Base-by-base conservation (phyloP, 2,329 filamentous ascomycete species). In the Coleophoma crateriformis region DNA sequence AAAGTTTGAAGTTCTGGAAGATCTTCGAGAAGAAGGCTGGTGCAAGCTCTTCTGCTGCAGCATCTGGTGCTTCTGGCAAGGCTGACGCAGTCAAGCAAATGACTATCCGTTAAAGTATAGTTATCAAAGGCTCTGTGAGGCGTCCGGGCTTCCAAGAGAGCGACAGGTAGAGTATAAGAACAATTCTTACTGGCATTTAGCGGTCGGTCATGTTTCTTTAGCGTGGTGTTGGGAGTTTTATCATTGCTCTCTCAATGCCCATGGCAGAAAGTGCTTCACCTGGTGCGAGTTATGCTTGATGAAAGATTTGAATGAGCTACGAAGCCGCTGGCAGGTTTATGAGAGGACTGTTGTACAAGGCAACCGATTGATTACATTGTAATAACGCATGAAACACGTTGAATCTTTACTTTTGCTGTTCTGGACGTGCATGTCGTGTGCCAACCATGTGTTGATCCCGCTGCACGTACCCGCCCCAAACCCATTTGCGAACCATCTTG, bases 1-100 rank as follows among this genome's bases (percentile, higher is more conserved):
- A 99, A 78, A 92, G 87, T 66, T 79, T 99, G 70, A 99, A 99
- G 76, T 99, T 99, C 79, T 99, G 94, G 94, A 99, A 99, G 84
- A 80, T 99, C 61, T 99, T 99, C 65, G 94, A 99, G 80, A 96
- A 96, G 82, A 97, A 96, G 82, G 77, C 91, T 15, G 90, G 90
- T 49, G 75, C 80, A 51, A 74, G 80, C 53, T 80, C 84, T 46
- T 80, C 82, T 45, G 76, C 84, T 48, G 78, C 81, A 53, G 77
- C 80, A 59, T 79, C 84, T 51, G 84, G 83, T 55, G 76, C 86
- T 52, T 85, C 85, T 45, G 81, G 80, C 70, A 92, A 92, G 74
- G 90, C 87, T 49, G 84, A 88, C 64, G 87, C 92, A 78, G 84
- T 84, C 67, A 96, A 96, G 84, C 89, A 92, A 70, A 95, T 96